Evolutionary conservation across 768 basidiomycete genomes (phyloP), one percentile per base, ranked within the genome.

Genomic region (Exidia glandulosa): DNA sequence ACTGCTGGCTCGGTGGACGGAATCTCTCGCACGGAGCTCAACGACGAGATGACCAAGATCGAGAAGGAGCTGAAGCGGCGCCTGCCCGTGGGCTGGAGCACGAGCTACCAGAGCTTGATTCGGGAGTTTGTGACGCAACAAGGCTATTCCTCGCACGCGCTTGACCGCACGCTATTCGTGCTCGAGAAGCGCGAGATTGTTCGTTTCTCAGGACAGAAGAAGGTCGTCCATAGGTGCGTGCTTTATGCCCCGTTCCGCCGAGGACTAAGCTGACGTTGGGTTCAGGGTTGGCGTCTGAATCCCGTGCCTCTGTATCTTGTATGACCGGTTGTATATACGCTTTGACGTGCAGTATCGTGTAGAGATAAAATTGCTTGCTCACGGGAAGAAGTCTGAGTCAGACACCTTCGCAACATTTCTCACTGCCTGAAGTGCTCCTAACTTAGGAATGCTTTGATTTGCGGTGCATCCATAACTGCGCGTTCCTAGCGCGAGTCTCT

Each of bases 151-250:
- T 85, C 81, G 63, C 92, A 94, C 72, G 90, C 94, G 25, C 79
- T 98, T 25, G 96, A 99, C 71, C 78, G 93, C 63, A 92, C 90
- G 23, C 73, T 98, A 63, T 96, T 84, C 68, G 79, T 98, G 56
- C 68, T 99, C 75, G 96, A 99, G 78, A 95, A 96, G 76, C 79
- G 93, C 63, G 96, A 99, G 70, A 81, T 95, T n/a, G 78, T 99
- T 27, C 78, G 92, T 66, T 99, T 97, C 72, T 86, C 88, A 34
- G 84, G 85, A 5, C 87, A 87, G 73, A 82, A 82, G 71, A 84
- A 84, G 69, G 77, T 82, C 52, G 76, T 84, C 10, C 78, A 81
- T 66, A 70, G 77, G 76, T 75, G 52, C 57, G 69, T 60, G n/a
- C 12, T 45, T 45, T 6, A 45, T 45, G 6, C 16, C 41, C 19